Evolutionary conservation across 805 yeast genomes (phyloP).

Genomic region (Candida xiaguanensis): DNA sequence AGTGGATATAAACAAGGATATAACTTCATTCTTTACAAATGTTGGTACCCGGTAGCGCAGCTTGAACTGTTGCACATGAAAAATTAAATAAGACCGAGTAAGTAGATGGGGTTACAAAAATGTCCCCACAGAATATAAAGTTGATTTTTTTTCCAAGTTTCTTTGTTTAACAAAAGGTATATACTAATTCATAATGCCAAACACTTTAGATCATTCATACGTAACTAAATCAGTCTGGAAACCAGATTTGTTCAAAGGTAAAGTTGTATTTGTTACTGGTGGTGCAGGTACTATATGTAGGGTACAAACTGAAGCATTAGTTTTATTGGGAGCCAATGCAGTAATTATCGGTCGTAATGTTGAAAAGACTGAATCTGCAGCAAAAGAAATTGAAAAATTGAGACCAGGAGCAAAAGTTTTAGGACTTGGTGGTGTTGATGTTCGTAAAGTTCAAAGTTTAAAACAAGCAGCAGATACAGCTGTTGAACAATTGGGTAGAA

Average conservation of each 20-base stretch:
- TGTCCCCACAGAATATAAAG: background rate
- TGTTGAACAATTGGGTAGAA: constrained; percentile 65
- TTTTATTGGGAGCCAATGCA: constrained; percentile 81
- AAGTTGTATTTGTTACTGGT: constrained; percentile 89
- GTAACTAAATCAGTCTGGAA: constrained; percentile 38
- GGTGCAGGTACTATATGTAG: constrained; percentile 97
- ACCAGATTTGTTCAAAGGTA: constrained; percentile 70
- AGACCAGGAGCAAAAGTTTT: constrained; percentile 63
- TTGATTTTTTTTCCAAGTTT: background rate
- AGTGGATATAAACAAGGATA: no score
- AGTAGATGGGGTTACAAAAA: background rate
- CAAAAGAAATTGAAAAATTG: constrained; percentile 56
- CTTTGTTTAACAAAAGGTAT: background rate
- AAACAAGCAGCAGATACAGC: constrained; percentile 62
- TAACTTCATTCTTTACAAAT: no score
- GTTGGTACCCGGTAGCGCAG: no score
- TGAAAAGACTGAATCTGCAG: constrained; percentile 63
- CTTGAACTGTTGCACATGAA: background rate
- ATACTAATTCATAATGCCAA: constrained; percentile 5
- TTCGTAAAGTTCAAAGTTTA: constrained; percentile 62
- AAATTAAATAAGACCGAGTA: background rate
- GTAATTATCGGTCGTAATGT: constrained; percentile 78
- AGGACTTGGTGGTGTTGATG: constrained; percentile 74
- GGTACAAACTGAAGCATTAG: constrained; percentile 83
- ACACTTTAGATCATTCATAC: constrained; percentile 30